A percentile compares a stretch with the other conserved stretches of the same genome.
These are phyloP conservation scores for Ceratobasidium sp. DNA, from an alignment of 1,284 basidiomycete species.

Conservation along the genomic window DNA sequence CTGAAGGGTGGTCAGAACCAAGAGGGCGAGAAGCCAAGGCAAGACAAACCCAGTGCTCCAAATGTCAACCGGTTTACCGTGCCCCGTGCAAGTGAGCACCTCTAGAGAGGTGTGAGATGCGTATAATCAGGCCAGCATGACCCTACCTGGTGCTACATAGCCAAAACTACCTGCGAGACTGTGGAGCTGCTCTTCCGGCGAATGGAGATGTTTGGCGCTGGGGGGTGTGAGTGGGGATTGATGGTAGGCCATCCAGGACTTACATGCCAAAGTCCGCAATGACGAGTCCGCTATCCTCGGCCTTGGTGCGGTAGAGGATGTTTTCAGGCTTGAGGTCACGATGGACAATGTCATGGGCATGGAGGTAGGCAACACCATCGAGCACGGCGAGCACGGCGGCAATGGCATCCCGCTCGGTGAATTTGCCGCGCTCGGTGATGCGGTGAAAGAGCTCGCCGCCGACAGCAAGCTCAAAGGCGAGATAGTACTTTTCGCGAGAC, in stretches of 20 bases:
- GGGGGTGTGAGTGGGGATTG: neutral
- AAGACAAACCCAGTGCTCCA: slow-evolving; percentile 87
- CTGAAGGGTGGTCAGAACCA: slow-evolving; percentile 57
- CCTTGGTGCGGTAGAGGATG: slow-evolving; percentile 86
- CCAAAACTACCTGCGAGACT: slow-evolving; percentile 91
- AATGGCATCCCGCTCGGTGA: slow-evolving; percentile 89
- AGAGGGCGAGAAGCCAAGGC: neutral
- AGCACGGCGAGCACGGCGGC: slow-evolving; percentile 79
- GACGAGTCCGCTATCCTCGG: slow-evolving; percentile 79
- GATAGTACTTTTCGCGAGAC: slow-evolving; percentile 88
- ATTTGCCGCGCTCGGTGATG: slow-evolving; percentile 83
- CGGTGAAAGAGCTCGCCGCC: slow-evolving; percentile 92
- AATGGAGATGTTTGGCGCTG: slow-evolving; percentile 87
- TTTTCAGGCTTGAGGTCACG: slow-evolving; percentile 97
- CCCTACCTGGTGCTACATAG: slow-evolving; percentile 80
- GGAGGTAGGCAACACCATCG: slow-evolving; percentile 82
- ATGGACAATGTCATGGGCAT: slow-evolving; percentile 90
- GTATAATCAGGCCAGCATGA: neutral
- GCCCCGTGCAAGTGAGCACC: slow-evolving; percentile 83
- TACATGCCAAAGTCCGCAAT: slow-evolving; percentile 98
- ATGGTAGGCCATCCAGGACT: slow-evolving; percentile 51
- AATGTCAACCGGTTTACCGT: slow-evolving; percentile 92
- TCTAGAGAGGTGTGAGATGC: slow-evolving; percentile 59
- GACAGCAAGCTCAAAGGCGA: slow-evolving; percentile 89
- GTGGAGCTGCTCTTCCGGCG: slow-evolving; percentile 79